Evolutionary conservation across 345 rosid species (phyloP).

Genomic region (Citrus sinensis): DVS_A1.0 CM039164.1:28570501-28571000

Average conservation of each 20-base stretch:
- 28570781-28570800: not conserved
- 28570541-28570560: not conserved
- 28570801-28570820: not conserved
- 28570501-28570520: constrained; percentile 87
- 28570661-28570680: not conserved
- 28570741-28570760: no score
- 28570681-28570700: no score
- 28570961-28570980: no score
- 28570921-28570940: not conserved
- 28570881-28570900: not conserved
- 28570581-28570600: not conserved
- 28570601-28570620: not conserved
- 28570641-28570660: not conserved
- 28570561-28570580: not conserved
- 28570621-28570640: not conserved
- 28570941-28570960: not conserved
- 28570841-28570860: not conserved
- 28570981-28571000: no score
- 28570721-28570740: no score
- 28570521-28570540: constrained; percentile 40
- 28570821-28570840: not conserved
- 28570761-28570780: no score
- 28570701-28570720: no score
- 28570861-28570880: not conserved
- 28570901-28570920: not conserved